phyloP scores from a whole-genome alignment of 1,284 basidiomycete genomes.

The Trichosporon coremiiforme region DNA sequence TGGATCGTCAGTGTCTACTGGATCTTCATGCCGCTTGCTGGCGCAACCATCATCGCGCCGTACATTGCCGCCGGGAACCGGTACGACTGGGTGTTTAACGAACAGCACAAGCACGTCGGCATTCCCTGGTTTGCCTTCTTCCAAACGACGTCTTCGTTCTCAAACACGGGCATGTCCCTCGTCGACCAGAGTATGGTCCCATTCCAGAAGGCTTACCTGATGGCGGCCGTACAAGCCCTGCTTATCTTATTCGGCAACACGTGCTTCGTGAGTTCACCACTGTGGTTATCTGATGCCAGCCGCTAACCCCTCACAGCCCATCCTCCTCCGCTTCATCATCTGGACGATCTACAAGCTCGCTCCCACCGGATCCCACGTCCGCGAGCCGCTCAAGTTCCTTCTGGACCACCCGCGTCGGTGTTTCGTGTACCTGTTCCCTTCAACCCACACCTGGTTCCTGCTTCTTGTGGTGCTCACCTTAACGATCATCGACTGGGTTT shows the following conservation, averaged over 20 bases:
- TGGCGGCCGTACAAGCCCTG: conserved; percentile 61
- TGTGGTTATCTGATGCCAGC: conserved; percentile 18
- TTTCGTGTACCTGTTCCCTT: conserved; percentile 93
- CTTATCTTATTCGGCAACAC: conserved; percentile 90
- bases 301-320: conserved; percentile 61
- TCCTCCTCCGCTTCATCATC: conserved; percentile 69
- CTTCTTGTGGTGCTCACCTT: conserved; percentile 67
- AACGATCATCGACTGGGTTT: conserved; percentile 84
- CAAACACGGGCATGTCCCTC: conserved; percentile 85
- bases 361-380: conserved; percentile 63
- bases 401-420: conserved; percentile 83
- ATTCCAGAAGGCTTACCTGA: conserved; percentile 80
- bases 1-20: conserved; percentile 76
- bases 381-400: conserved; percentile 86
- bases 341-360: conserved; percentile 73
- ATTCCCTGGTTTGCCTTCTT: conserved; percentile 81
- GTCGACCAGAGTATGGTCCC: conserved; percentile 88
- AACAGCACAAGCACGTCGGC: conserved; percentile 62
- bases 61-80: conserved; percentile 68
- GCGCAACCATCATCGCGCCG: conserved; percentile 72
- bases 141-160: conserved; percentile 83
- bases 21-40: conserved; percentile 66
- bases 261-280: conserved; percentile 72
- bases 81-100: conserved; percentile 61
- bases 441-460: conserved; percentile 93